Base-by-base conservation (phyloP, 2,329 filamentous ascomycete genomes). In the Periconia digitata region DNA sequence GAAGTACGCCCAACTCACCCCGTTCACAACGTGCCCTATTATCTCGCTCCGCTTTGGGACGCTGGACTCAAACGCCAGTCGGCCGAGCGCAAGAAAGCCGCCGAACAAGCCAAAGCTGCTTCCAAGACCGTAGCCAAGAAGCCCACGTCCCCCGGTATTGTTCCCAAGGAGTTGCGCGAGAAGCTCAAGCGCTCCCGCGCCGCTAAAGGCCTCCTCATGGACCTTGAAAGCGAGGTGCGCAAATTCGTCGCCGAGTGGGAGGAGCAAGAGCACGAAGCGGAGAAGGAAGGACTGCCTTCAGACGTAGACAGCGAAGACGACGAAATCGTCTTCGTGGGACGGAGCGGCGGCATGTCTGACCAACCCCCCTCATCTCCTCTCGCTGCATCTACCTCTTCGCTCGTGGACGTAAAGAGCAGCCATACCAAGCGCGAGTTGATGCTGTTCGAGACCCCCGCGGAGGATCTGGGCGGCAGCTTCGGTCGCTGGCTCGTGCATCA, bases 401-500 rank as follows among this genome's bases (percentile, higher is more conserved):
- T 32, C 27, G 78, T 78, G 27, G 27, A 32, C 27, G 27, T 32
- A 10, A 32, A 32, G 27, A 2, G 72, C 78, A 35, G 75, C 36
- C 76, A 83, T 52, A 53, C 82, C 43, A 80, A 82, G 56, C 75
- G 77, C 43, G 82, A 87, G 66, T 85, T 84, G 56, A 78, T 95
- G 75, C 81, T 97, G 8, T 91, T 95, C 69, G 89, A 96, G 70
- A 86, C 85, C 39, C 76, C 86, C 27, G 87, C 85, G 15, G 85
- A 87, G 47, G 90, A 92, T 61, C 84, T 85, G 51, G 82, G 84
- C 7, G 89, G 89, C 42, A 83, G 86, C 3, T 96, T 96, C 75
- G 91, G 89, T 58, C 88, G 92, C 55, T 97, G 92, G 89, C 82
- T 97, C 45, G 90, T 95, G 1, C 92, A 97, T 72, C 88, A 89